Conservation (phyloP, 495 filamentous ascomycete genomes). For the Penicillium salamii region DNA sequence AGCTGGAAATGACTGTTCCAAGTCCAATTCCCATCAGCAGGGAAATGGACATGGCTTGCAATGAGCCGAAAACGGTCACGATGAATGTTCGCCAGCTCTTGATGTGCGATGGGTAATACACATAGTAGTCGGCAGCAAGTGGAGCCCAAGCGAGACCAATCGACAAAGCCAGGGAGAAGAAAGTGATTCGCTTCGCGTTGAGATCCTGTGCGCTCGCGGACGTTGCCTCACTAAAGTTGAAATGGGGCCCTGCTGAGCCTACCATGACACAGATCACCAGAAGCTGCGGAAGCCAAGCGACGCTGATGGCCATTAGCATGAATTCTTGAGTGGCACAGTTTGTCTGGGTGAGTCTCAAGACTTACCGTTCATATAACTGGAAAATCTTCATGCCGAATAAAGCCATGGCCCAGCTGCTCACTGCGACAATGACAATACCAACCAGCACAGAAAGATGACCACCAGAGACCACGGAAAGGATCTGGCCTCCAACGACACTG, state of each 20-base stretch:
- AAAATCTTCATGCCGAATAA: constrained; percentile 74
- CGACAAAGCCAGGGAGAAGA: constrained; percentile 60
- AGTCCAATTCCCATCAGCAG: constrained; percentile 72
- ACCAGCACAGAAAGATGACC: constrained; percentile 60
- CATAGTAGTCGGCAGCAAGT: constrained; percentile 54
- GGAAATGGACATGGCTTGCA: constrained; percentile 52
- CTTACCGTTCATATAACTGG: constrained; percentile 62
- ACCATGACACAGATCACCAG: constrained; percentile 64
- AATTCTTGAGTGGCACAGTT: too few relatives aligned
- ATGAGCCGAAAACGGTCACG: constrained; percentile 49
- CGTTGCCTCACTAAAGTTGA: constrained; percentile 52
- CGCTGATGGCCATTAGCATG: constrained; percentile 35
- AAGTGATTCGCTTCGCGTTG: constrained; percentile 59
- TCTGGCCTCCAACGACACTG: constrained; percentile 50
- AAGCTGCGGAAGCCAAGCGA: constrained; percentile 67
- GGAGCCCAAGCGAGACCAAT: constrained; percentile 54
- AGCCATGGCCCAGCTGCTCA: constrained; percentile 62
- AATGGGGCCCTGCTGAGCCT: constrained; percentile 63
- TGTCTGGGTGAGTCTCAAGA: not conserved
- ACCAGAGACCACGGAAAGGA: constrained; percentile 57
- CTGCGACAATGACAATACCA: constrained; percentile 64
- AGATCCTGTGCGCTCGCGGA: constrained; percentile 37
- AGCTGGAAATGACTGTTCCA: constrained; percentile 54
- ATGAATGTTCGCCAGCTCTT: constrained; percentile 42
- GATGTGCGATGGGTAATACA: constrained; percentile 53